These are phyloP conservation scores for Ophiostoma perfectum DNA, from an alignment of 2,329 filamentous ascomycete species.

Conservation along the genomic window DNA sequence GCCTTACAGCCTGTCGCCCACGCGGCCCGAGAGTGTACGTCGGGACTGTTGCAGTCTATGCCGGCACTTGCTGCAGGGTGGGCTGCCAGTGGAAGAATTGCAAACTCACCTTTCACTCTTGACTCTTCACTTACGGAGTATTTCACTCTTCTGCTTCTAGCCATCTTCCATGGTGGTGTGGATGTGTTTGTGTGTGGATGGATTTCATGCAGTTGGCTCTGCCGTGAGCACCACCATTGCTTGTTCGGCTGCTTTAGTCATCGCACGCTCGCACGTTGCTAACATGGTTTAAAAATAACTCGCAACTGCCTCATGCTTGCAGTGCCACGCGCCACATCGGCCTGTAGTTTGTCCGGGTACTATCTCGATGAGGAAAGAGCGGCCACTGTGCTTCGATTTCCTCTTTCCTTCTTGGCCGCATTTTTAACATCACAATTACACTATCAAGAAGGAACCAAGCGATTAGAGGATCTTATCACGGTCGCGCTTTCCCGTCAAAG, in stretches of 20 bases:
- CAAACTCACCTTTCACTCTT: background rate
- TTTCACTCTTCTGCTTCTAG: background rate
- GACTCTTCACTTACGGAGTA: background rate
- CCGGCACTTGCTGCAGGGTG: conserved; percentile 6
- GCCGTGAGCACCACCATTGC: background rate
- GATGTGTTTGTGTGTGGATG: background rate
- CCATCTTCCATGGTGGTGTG: background rate
- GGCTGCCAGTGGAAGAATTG: background rate
- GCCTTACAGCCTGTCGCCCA: background rate
- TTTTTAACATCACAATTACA: too few species aligned
- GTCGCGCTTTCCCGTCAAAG: background rate
- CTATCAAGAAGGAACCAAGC: background rate
- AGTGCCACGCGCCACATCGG: background rate
- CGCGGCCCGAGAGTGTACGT: background rate
- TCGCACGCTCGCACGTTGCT: background rate
- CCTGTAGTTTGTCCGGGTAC: background rate
- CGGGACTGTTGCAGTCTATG: background rate
- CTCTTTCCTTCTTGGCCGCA: too few species aligned
- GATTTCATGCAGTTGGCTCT: background rate
- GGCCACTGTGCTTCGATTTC: too few species aligned
- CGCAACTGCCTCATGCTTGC: background rate
- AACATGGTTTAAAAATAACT: background rate
- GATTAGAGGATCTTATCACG: background rate
- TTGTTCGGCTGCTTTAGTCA: background rate
- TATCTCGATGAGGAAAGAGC: background rate